Evolutionary conservation across 257 asterid genomes (phyloP), one percentile per base, ranked within the genome.

Genomic region (Paulownia fortunei): DNA sequence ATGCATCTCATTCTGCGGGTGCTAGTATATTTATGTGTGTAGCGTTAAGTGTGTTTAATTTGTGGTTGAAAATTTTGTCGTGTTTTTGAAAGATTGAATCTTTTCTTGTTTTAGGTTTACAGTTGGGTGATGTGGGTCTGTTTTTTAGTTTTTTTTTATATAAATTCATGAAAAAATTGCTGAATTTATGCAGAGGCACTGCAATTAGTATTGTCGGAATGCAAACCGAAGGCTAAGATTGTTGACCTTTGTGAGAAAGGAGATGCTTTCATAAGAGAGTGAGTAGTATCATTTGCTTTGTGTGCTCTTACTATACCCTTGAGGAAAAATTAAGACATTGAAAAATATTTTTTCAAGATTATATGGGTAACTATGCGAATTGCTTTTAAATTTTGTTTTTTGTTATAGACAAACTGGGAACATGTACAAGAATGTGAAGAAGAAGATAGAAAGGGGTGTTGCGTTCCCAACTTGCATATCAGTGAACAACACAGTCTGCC

Each of bases 401-500:
- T 52, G 21, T 16, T 23, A 71, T 66, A 94, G 98, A 77, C 94
- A 92, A 85, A 71, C 97, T 16, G 96, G 94, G 6, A 92, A 79
- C 73, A 91, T 89, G 97, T 94, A 92, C 86, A 94, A 91, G 93
- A 92, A 91, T 84, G 92, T 79, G 54, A 94, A 94, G 91, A 94
- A 88, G 93, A 92, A 89, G 89, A 92, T 94, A 64, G 98, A 92
- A 78, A 85, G 88, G 70, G 98, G 98, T 44, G 91, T 94, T 67
- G 98, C 98, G 0, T 94, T 94, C 76, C 98, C 98, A 1, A 94
- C 97, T 10, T 94, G 98, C 78, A 82, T 94, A 64, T 94, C 98
- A 0, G 89, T 91, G 16, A 94, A 94, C 79, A 92, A 84, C 69
- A 85, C 90, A 0, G 85, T 94, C 52, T 94, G 97, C 63, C 98